Evolutionary conservation across 169 alveolate species (phyloP).

Genomic region (Babesia ovis): DNA sequence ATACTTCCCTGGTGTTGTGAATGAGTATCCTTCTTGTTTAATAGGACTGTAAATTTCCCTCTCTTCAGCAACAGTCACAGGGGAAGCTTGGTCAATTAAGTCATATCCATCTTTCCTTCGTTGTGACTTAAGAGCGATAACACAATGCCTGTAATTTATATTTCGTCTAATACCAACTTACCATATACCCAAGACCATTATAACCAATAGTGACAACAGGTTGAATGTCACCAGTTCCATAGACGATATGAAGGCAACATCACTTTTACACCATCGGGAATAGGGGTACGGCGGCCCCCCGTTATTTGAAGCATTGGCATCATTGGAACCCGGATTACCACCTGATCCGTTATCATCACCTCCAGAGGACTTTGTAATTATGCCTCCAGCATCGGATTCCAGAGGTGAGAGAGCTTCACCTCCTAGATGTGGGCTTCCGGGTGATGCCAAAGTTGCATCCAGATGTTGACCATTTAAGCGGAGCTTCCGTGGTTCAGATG

Average conservation of each 20-base stretch:
- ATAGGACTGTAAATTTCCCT: not conserved
- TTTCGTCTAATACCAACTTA: not conserved
- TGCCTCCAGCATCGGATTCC: not conserved
- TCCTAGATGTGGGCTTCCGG: not conserved
- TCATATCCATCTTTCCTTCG: not conserved
- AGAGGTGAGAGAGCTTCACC: not conserved
- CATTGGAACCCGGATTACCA: not conserved
- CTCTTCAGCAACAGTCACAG: constrained; percentile 1
- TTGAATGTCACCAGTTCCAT: constrained; percentile 37
- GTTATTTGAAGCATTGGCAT: constrained; percentile 1
- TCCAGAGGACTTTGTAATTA: not conserved
- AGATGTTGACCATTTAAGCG: not conserved
- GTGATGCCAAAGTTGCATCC: not conserved
- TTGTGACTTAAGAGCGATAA: not conserved
- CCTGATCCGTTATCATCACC: not conserved
- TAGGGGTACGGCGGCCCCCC: not conserved
- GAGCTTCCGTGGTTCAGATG: not conserved
- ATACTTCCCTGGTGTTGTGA: constrained; percentile 52
- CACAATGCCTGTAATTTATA: constrained; percentile 29
- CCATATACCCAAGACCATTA: constrained; percentile 42
- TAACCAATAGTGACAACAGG: constrained; percentile 9
- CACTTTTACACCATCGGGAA: constrained; percentile 47
- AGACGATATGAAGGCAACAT: constrained; percentile 13
- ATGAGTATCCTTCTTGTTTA: constrained; percentile 58
- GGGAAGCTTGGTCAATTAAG: not conserved